Evolutionary conservation across 2,329 filamentous ascomycete species (phyloP).

Genomic region (Pyrenochaeta sp.): DNA sequence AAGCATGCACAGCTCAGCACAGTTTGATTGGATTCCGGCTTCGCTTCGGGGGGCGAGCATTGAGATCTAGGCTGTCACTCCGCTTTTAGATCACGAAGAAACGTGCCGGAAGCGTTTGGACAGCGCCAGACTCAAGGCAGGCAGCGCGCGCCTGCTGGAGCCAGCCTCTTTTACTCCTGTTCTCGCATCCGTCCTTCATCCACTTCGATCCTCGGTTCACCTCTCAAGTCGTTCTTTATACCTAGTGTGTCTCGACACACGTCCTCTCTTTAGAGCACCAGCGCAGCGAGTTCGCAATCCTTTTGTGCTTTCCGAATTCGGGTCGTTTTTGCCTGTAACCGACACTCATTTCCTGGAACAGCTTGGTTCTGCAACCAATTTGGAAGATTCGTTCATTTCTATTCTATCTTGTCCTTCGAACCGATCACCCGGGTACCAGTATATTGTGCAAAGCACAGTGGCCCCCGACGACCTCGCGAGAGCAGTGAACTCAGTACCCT

Average conservation of each 20-base stretch:
- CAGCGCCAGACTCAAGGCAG: constrained; percentile 35
- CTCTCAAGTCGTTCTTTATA: constrained; percentile 29
- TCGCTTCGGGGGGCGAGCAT: constrained; percentile 31
- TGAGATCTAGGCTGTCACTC: constrained; percentile 35
- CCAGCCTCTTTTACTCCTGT: constrained; percentile 36
- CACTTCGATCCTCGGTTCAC: constrained; percentile 24
- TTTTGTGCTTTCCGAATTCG: constrained; percentile 17
- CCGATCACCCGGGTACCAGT: not conserved
- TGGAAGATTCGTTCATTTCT: constrained; percentile 8
- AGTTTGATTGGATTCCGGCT: constrained; percentile 27
- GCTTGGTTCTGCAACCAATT: constrained; percentile 5
- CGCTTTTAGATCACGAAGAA: constrained; percentile 43
- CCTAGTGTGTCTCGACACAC: constrained; percentile 43
- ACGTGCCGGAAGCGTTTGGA: constrained; percentile 31
- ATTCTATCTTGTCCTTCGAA: not conserved
- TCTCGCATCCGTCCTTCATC: constrained; percentile 22
- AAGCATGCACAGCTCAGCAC: constrained; percentile 15
- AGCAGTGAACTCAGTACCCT: too few relatives aligned
- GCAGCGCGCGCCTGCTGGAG: constrained; percentile 23
- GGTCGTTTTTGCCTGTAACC: constrained; percentile 24
- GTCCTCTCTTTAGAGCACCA: constrained; percentile 42
- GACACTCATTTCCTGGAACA: constrained; percentile 12
- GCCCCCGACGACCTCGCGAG: too few relatives aligned
- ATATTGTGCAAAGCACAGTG: too few relatives aligned
- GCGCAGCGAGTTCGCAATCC: constrained; percentile 2